These are phyloP conservation scores for Ceratocystis destructans DNA, from an alignment of 2,329 filamentous ascomycete species.

Conservation along the genomic window DNA sequence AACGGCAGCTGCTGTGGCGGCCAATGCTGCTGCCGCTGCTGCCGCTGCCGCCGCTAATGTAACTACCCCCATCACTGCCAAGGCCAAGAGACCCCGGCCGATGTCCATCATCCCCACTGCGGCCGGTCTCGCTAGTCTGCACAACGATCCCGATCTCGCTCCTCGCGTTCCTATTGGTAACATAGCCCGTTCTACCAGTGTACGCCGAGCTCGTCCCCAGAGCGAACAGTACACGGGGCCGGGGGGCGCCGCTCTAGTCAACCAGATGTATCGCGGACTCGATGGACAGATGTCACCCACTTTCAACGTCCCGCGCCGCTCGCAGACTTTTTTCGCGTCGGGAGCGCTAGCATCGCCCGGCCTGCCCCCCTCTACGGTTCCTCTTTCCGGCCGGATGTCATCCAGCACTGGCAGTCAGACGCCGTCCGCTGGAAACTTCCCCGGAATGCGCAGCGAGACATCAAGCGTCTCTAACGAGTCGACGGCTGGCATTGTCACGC, in stretches of 20 bases:
- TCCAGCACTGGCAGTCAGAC: constrained; percentile 32
- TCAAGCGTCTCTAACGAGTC: constrained; percentile 56
- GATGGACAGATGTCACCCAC: constrained; percentile 49
- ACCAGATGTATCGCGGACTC: constrained; percentile 76
- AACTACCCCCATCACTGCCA: constrained; percentile 23
- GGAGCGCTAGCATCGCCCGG: constrained; percentile 28
- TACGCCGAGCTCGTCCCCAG: constrained; percentile 43
- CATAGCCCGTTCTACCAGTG: constrained; percentile 40
- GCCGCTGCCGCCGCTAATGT: constrained; percentile 19
- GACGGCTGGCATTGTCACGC: constrained; percentile 32
- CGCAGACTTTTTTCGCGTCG: constrained; percentile 49
- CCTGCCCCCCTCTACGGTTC: constrained; percentile 27
- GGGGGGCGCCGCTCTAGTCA: constrained; percentile 47
- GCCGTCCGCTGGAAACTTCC: constrained; percentile 48
- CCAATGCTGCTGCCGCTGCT: constrained; percentile 13
- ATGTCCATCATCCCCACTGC: constrained; percentile 42
- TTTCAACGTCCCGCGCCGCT: constrained; percentile 43
- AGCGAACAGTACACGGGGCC: constrained; percentile 50
- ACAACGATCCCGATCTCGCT: constrained; percentile 57
- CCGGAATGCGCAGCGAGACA: constrained; percentile 53
- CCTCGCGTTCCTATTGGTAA: constrained; percentile 59
- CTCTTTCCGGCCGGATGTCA: constrained; percentile 39
- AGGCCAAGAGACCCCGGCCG: constrained; percentile 37
- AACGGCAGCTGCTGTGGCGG: background rate
- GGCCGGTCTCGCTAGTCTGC: constrained; percentile 28